Conservation (phyloP, 2,329 filamentous ascomycete genomes). For the Cytospora schulzeri region DNA sequence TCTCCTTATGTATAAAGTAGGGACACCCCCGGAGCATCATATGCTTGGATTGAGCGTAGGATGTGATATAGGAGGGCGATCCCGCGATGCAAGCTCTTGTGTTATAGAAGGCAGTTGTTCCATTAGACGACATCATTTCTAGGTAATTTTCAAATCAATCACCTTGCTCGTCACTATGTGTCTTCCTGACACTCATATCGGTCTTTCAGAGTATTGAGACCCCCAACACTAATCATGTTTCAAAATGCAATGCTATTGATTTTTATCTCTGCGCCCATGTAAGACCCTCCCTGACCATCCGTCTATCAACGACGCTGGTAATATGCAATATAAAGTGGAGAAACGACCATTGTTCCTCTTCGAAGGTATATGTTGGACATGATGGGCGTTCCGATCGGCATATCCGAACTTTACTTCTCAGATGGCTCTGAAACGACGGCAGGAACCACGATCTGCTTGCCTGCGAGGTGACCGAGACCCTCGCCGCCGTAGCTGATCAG, state of each 20-base stretch:
- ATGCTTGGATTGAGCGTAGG: too few relatives aligned
- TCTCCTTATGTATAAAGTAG: too few relatives aligned
- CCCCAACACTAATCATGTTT: background rate
- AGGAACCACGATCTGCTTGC: conserved; percentile 55
- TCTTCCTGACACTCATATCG: background rate
- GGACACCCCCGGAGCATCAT: too few relatives aligned
- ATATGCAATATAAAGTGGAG: background rate
- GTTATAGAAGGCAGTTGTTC: background rate
- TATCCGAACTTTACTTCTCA: conserved; percentile 15
- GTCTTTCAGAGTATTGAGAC: background rate
- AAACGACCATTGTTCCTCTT: background rate
- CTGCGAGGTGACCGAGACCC: conserved; percentile 59
- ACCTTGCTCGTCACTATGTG: background rate
- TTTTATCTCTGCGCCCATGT: background rate
- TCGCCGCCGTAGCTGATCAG: conserved; percentile 84
- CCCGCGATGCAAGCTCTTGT: background rate
- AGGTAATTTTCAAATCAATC: too few relatives aligned
- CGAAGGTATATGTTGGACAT: background rate
- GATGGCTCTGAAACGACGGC: conserved; percentile 50
- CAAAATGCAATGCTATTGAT: background rate
- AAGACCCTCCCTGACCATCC: background rate
- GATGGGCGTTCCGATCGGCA: background rate
- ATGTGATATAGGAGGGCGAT: too few relatives aligned
- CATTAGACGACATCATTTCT: background rate
- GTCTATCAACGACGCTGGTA: background rate